phyloP scores from a whole-genome alignment of 192 early-diverging fungal genomes.

The Allomyces arbusculus region DNA sequence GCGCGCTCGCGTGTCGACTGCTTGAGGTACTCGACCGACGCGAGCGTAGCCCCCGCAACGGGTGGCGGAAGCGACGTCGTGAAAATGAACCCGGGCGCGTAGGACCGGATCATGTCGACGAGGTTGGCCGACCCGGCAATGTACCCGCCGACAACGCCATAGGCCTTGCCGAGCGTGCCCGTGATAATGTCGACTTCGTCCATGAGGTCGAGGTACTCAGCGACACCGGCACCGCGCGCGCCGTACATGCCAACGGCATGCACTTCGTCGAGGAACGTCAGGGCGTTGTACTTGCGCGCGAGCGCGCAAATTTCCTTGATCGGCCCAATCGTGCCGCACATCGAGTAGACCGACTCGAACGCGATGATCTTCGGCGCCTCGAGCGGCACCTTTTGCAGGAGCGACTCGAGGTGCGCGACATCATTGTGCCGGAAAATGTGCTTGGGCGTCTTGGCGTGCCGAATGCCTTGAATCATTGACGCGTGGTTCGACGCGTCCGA shows the following conservation, averaged over 20 bases:
- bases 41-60: conserved; percentile 72
- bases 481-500: conserved; percentile 89
- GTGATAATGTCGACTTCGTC: conserved; percentile 87
- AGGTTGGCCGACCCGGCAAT: conserved; percentile 73
- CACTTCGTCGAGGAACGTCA: conserved; percentile 93
- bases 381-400: conserved; percentile 56
- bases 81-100: conserved; percentile 98
- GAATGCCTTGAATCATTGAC: conserved; percentile 98
- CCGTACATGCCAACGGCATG: conserved; percentile 99
- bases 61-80: conserved; percentile 94
- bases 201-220: conserved; percentile 77
- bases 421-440: conserved; percentile 89
- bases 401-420: conserved; percentile 64
- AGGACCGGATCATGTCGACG: conserved; percentile 87
- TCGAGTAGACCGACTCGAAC: conserved; percentile 93
- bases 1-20: conserved; percentile 64
- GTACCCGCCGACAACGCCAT: conserved; percentile 92
- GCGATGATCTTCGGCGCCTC: conserved; percentile 85
- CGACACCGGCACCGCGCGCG: conserved; percentile 74
- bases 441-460: conserved; percentile 69
- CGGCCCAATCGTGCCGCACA: conserved; percentile 84
- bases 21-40: conserved; percentile 82
- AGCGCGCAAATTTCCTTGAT: conserved; percentile 73
- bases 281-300: conserved; percentile 85
- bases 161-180: conserved; percentile 92